Percentiles rank a stretch among this genome's conserved stretches.
Conservation (phyloP, 495 filamentous ascomycete species). For the Cercophora scortea region DNA sequence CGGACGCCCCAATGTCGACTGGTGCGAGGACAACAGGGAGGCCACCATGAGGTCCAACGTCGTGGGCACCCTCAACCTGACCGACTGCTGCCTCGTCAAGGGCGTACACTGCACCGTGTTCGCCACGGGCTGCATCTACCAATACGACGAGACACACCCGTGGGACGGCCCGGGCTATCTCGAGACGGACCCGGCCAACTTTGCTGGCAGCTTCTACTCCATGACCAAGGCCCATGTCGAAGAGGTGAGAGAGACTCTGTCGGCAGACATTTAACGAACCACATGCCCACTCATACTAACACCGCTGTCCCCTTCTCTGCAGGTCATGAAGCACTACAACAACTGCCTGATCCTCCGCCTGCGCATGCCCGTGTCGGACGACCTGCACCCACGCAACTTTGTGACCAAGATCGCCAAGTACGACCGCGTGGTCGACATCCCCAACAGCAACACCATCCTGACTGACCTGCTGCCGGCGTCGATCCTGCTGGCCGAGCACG, state of each 20-base stretch:
- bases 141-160: conserved; percentile 51
- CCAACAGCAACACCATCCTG: conserved; percentile 61
- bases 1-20: conserved; percentile 62
- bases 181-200: conserved; percentile 58
- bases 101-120: conserved; percentile 56
- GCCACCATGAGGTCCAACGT: conserved; percentile 58
- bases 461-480: conserved; percentile 54
- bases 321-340: conserved; percentile 54
- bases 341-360: conserved; percentile 54
- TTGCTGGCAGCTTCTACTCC: conserved; percentile 59
- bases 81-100: conserved; percentile 49
- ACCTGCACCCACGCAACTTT: conserved; percentile 57
- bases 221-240: conserved; percentile 58
- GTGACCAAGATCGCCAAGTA: conserved; percentile 62
- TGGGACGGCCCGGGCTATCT: conserved; percentile 50
- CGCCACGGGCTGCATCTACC: conserved; percentile 58
- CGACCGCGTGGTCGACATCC: conserved; percentile 55
- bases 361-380: conserved; percentile 62
- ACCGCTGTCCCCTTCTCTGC: not conserved
- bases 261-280: too few species aligned
- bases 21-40: conserved; percentile 62
- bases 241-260: conserved; percentile 33
- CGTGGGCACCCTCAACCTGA: conserved; percentile 54
- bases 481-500: conserved; percentile 51
- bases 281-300: not conserved